Percentiles rank a stretch among this genome's conserved stretches.
These are phyloP conservation scores for Monosporozyma siamensis DNA, from an alignment of 805 yeast species.

Conservation along the genomic window DNA sequence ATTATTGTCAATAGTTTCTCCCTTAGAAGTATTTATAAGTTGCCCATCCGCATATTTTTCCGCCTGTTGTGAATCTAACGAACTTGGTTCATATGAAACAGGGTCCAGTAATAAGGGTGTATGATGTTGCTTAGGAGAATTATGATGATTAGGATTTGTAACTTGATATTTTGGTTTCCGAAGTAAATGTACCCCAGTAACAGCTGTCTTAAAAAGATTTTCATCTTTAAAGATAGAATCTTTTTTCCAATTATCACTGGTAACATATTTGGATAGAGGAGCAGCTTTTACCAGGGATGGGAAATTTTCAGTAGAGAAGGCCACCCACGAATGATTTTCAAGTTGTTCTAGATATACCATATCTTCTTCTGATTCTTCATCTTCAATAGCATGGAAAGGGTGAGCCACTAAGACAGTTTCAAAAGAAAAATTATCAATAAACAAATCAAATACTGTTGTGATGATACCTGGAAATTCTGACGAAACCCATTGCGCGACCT, in stretches of 20 bases:
- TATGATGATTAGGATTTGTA: slow-evolving; percentile 4
- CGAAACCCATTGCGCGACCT: slow-evolving; percentile 72
- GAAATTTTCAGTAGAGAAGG: slow-evolving; percentile 65
- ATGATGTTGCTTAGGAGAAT: slow-evolving; percentile 8
- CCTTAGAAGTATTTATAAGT: background rate
- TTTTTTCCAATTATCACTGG: slow-evolving; percentile 36
- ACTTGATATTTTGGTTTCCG: background rate
- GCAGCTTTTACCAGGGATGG: slow-evolving; percentile 80
- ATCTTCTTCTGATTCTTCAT: slow-evolving; percentile 19
- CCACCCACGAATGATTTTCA: slow-evolving; percentile 66
- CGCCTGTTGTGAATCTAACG: background rate
- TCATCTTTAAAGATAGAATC: slow-evolving; percentile 32
- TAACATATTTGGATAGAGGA: slow-evolving; percentile 53
- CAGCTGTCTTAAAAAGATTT: slow-evolving; percentile 34
- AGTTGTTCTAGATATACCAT: slow-evolving; percentile 65
- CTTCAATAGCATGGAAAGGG: slow-evolving; percentile 38
- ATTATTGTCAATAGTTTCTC: background rate
- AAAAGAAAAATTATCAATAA: slow-evolving; percentile 22
- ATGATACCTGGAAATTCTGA: slow-evolving; percentile 57
- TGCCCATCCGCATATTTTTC: background rate
- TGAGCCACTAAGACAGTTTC: slow-evolving; percentile 56
- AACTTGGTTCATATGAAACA: slow-evolving; percentile 8
- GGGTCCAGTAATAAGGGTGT: slow-evolving; percentile 22
- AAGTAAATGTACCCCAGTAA: slow-evolving; percentile 42
- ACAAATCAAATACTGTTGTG: slow-evolving; percentile 73